Conservation (phyloP, 257 asterid species). For the Ilex aquifolium region DNA sequence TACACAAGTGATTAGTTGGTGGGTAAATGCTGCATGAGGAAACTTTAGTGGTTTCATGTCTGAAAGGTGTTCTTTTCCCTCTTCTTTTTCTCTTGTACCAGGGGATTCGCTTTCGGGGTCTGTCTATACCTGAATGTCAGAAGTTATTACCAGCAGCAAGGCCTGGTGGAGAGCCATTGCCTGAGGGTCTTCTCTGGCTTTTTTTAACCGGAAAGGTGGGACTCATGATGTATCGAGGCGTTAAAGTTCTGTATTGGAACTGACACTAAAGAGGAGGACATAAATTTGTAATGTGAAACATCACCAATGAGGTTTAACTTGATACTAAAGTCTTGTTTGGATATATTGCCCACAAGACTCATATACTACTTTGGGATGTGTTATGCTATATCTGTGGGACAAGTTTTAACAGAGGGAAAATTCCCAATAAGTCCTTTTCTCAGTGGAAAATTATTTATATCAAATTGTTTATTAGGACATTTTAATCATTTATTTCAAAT, state of each 20-base stretch:
- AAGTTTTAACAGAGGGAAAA: too few relatives aligned
- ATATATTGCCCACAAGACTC: background rate
- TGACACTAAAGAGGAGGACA: background rate
- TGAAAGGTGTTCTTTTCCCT: background rate
- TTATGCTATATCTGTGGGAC: too few relatives aligned
- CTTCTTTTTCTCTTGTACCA: constrained; percentile 18
- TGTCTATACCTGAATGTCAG: constrained; percentile 98
- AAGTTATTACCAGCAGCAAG: constrained; percentile 80
- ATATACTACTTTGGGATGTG: background rate
- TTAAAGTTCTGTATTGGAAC: background rate
- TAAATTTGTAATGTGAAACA: too few relatives aligned
- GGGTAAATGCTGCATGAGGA: background rate
- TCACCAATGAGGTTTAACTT: too few relatives aligned
- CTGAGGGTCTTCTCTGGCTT: constrained; percentile 99
- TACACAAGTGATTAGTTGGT: background rate
- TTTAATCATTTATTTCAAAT: too few relatives aligned
- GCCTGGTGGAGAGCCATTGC: constrained; percentile 95
- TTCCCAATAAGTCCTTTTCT: too few relatives aligned
- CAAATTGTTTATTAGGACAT: too few relatives aligned
- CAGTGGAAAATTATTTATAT: too few relatives aligned
- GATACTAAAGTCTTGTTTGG: background rate
- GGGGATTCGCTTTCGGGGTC: constrained; percentile 97
- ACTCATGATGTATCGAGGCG: constrained; percentile 4
- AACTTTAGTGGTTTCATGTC: background rate
- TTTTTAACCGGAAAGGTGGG: constrained; percentile 92